Evolutionary conservation across 768 basidiomycete genomes (phyloP), one percentile per base, ranked within the genome.

Genomic region (Cystobasidiopsis lactophilus): DNA sequence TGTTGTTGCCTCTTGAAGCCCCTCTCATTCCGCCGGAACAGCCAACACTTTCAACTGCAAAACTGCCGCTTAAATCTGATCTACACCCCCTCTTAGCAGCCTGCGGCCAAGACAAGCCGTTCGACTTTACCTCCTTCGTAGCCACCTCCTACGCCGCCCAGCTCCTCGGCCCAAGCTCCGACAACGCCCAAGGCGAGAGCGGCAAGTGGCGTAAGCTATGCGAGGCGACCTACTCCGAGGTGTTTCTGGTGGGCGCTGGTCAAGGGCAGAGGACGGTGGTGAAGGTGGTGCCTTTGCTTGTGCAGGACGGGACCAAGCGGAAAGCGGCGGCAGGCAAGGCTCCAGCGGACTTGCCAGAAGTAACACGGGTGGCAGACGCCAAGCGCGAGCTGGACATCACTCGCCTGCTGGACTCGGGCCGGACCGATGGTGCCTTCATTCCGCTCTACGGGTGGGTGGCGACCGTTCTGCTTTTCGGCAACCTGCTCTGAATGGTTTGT

Each of bases 201-300:
- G 10, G 14, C 7, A n/a, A 21, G 1, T 63, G 62, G 62, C 71
- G 68, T 58, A 98, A 98, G 67, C 78, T 95, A 43, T 91, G 91
- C 39, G 93, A 98, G 68, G 93, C 93, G 5, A 85, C 82, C 46
- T 98, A 82, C 66, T 91, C 85, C 0, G 93, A 98, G 63, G 93
- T 98, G 27, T 98, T 85, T 65, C 81, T 81, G 7, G 79, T 88
- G 48, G 19, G 11, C 16, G 4, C 27, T 5, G 51, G 26, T 14
- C 38, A 41, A 3, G 55, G 53, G 4, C 80, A 80, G 2, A 76
- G 82, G 58, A 76, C 89, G 31, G 86, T 89, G n/a, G 72, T 89
- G 57, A 91, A 89, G 69, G 73, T 93, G 41, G 77, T 89, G 35
- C 86, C 85, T 5, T 66, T 88, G 35, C 40, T 43, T 26, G 11